phyloP scores from a whole-genome alignment of 2,329 filamentous ascomycete species.

The Talaromyces albobiverticillius region DNA sequence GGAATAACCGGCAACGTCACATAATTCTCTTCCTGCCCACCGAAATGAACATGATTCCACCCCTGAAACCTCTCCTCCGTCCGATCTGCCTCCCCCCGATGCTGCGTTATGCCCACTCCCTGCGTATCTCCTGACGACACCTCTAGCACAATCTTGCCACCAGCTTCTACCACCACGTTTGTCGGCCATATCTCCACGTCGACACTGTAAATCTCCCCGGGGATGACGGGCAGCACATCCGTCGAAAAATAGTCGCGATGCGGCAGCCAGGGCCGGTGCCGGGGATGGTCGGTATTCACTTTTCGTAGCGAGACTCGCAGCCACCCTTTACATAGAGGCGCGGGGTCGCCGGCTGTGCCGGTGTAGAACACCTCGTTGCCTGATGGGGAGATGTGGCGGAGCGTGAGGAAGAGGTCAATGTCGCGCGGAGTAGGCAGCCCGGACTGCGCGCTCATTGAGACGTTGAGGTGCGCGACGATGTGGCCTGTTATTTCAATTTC shows the following conservation, averaged over 20 bases:
- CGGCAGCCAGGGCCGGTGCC: too few relatives aligned
- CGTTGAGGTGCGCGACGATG: conserved; percentile 61
- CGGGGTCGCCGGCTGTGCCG: conserved; percentile 54
- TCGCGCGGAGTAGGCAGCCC: conserved; percentile 44
- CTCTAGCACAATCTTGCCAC: not conserved
- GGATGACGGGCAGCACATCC: conserved; percentile 42
- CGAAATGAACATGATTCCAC: not conserved
- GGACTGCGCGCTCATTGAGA: conserved; percentile 50
- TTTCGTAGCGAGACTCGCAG: conserved; percentile 50
- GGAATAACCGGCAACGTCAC: not conserved
- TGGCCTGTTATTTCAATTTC: conserved; percentile 71
- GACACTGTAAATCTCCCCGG: conserved; percentile 46
- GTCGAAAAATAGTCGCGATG: conserved; percentile 45
- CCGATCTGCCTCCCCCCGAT: not conserved
- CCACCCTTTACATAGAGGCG: conserved; percentile 56
- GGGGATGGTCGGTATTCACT: not conserved
- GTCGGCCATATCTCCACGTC: conserved; percentile 39
- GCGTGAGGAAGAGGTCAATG: conserved; percentile 55
- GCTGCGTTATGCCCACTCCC: not conserved
- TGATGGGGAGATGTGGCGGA: conserved; percentile 49
- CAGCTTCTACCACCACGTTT: conserved; percentile 23
- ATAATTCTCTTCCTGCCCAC: not conserved
- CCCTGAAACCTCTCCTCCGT: not conserved
- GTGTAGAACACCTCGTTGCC: conserved; percentile 56
- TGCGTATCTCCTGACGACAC: not conserved